Evolutionary conservation across 257 asterid genomes (phyloP), one percentile per base, ranked within the genome.

Genomic region (Fraxinus pennsylvanica): DNA sequence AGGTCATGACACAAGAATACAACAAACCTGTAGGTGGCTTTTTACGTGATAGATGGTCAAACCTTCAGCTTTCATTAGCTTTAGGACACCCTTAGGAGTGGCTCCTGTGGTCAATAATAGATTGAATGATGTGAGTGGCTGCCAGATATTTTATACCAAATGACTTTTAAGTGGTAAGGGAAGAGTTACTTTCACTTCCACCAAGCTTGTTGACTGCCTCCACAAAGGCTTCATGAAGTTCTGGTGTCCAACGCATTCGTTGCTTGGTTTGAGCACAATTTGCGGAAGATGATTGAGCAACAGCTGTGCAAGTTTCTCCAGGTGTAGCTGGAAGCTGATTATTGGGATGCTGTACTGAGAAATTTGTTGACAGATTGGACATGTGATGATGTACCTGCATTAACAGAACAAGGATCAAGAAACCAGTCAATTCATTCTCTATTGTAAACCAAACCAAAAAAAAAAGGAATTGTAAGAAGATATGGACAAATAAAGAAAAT

Each of bases 161-260:
- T 65, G 8, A 39, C 13, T 39, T 17, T 61, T 47, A 71, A 74
- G 32, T 73, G 67, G 33, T 39, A 72, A 77, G 76, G 74, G 75
- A 75, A 75, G 41, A 76, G 59, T 19, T 91, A 92, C 97, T 91
- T 89, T 92, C 97, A 84, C 97, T 92, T 78, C 97, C 97, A 85
- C 97, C 97, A 87, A 92, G 97, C 88, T 88, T 89, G 90, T 72
- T 88, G 76, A 92, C 95, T 75, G 97, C 92, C 54, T 92, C 97
- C 72, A 92, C 95, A 73, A 92, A 92, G 84, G 96, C 88, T 86
- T 92, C 96, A 81, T 92, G 97, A 75, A 92, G 92, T 78, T 92
- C 97, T 29, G 91, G 96, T 70, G 97, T 92, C 97, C 97, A 92
- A 65, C 97, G 97, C 97, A 92, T 92, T 59, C 97, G 94, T 79